Evolutionary conservation across 345 rosid species (phyloP), one percentile per base, ranked within the genome.

Genomic region (Populus davidiana): DNA sequence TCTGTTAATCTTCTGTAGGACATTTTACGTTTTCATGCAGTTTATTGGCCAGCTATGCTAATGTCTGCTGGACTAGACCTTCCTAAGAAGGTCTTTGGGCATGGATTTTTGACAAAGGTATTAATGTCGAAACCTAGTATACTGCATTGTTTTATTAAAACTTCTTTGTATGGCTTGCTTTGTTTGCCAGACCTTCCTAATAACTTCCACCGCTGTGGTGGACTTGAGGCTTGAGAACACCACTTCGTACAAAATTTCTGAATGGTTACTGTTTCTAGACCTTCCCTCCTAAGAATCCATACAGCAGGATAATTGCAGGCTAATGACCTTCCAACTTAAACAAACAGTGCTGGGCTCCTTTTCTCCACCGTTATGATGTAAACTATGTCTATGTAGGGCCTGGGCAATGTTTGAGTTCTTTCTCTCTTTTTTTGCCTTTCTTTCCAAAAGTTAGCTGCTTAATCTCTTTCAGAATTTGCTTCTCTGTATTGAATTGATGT

Each of bases 41-140:
- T 95, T 79, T 95, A 95, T 79, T 95, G 99, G 98, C 99, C 99
- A 49, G 99, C 99, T 54, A 95, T 95, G 98, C 84, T 95, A 61
- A 88, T 95, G 93, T 91, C 97, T 82, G 99, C 98, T 81, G 97
- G 94, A 79, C 73, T 95, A 38, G 83, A 79, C 62, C 90, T 93
- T 84, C 98, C 99, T 11, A 89, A 87, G 86, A 88, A 71, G 87
- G 96, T 95, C 74, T 91, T 91, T 75, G 97, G 99, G 81, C 99
- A 93, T 83, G 99, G 99, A 44, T 95, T 95, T 85, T 84, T 95
- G 81, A 95, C 98, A 27, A 95, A 92, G 98, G 99, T 93, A 82
- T 31, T 20, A 29, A 41, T 44, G 39, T 66, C 16, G 44, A 31
- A 31, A 77, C 38, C 41, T 52, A 49, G 18, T 69, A 23, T 11